A percentile compares a stretch with the other conserved stretches of the same genome.
These are phyloP conservation scores for Globisporangium splendens DNA, from an alignment of 352 stramenopile species.

Conservation along the genomic window DNA sequence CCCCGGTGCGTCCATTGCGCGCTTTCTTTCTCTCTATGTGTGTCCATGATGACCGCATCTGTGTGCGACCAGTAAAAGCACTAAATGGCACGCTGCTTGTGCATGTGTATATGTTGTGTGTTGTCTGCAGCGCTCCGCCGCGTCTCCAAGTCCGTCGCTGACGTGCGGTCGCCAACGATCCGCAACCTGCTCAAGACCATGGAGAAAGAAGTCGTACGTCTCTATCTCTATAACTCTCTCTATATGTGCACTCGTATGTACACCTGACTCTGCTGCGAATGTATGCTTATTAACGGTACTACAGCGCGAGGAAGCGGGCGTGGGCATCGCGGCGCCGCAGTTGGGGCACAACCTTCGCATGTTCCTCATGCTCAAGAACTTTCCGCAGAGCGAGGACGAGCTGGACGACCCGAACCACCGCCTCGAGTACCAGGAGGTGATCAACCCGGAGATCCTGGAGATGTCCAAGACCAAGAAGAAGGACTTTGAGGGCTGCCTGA, in stretches of 20 bases:
- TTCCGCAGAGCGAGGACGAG: slow-evolving; percentile 50
- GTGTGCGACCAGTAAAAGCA: background rate
- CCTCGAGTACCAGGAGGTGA: slow-evolving; percentile 69
- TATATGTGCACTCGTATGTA: too few relatives aligned
- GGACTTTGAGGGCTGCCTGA: slow-evolving; percentile 85
- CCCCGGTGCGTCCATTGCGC: slow-evolving; percentile 30
- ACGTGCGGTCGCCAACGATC: slow-evolving; percentile 48
- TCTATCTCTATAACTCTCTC: background rate
- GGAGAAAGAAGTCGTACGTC: slow-evolving; percentile 51
- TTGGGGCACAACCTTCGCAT: slow-evolving; percentile 73
- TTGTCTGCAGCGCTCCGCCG: slow-evolving; percentile 48
- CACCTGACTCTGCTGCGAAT: background rate
- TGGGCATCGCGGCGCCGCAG: slow-evolving; percentile 76
- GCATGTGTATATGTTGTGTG: slow-evolving; percentile 4
- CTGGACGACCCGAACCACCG: slow-evolving; percentile 24
- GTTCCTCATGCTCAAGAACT: slow-evolving; percentile 81
- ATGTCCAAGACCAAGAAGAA: slow-evolving; percentile 47
- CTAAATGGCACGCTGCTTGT: background rate
- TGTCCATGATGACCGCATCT: background rate
- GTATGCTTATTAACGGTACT: background rate
- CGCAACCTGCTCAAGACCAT: slow-evolving; percentile 49
- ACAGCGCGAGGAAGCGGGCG: slow-evolving; percentile 59
- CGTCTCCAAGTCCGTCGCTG: slow-evolving; percentile 61
- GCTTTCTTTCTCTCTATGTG: background rate
- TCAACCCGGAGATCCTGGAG: slow-evolving; percentile 73